phyloP scores from a whole-genome alignment of 2,329 filamentous ascomycete species.

The Aspergillus fructus region DNA sequence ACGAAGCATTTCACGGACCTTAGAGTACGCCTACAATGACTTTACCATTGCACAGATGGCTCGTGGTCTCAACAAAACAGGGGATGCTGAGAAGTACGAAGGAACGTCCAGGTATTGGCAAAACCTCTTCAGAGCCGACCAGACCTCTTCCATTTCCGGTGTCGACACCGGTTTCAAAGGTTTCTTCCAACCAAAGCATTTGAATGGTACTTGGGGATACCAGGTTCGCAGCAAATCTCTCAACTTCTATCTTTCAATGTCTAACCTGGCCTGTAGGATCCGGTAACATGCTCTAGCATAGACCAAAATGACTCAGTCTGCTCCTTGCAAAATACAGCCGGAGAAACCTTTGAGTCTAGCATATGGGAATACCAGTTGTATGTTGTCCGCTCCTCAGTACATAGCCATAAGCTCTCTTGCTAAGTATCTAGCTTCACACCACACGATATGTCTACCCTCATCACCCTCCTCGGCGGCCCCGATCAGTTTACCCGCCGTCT shows the following conservation, averaged over 20 bases:
- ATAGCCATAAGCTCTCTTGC: constrained; percentile 39
- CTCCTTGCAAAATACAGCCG: constrained; percentile 33
- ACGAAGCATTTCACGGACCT: constrained; percentile 67
- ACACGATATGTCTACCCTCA: constrained; percentile 53
- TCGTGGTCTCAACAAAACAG: constrained; percentile 52
- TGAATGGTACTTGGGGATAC: constrained; percentile 68
- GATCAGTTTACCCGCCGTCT: constrained; percentile 57
- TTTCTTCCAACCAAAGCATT: constrained; percentile 69
- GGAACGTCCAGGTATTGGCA: constrained; percentile 63
- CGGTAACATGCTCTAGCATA: constrained; percentile 56
- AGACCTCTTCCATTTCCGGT: constrained; percentile 57
- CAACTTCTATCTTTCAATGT: background rate
- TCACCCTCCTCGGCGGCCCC: constrained; percentile 60
- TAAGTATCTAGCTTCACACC: constrained; percentile 56
- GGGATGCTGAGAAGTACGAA: constrained; percentile 60
- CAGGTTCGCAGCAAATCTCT: constrained; percentile 44
- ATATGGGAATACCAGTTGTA: constrained; percentile 46
- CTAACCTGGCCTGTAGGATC: constrained; percentile 46
- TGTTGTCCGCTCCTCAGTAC: constrained; percentile 49
- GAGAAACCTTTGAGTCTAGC: constrained; percentile 36
- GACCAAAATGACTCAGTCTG: constrained; percentile 42
- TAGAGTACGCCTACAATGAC: constrained; percentile 77
- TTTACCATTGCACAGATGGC: constrained; percentile 66
- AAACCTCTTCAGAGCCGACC: constrained; percentile 65
- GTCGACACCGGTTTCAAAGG: constrained; percentile 66